phyloP scores from a whole-genome alignment of 1,284 basidiomycete genomes.

The Wolfiporia cocos region DNA sequence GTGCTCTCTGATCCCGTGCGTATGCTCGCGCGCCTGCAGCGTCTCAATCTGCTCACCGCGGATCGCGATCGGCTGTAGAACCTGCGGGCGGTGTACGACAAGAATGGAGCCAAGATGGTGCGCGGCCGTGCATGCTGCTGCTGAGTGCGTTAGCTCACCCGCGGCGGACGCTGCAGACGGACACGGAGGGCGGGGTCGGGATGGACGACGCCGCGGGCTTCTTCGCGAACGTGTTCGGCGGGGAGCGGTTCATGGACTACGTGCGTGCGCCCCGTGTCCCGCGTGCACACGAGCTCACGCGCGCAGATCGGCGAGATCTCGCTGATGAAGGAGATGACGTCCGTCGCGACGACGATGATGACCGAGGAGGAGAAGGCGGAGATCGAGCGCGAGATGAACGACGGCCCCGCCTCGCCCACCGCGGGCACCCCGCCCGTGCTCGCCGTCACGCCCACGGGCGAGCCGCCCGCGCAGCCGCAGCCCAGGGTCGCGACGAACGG shows the following conservation, averaged over 20 bases:
- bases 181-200: constrained; percentile 61
- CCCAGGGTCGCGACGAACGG: background rate
- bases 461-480: constrained; percentile 1
- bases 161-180: constrained; percentile 37
- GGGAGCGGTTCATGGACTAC: constrained; percentile 81
- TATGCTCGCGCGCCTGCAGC: no score
- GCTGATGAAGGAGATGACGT: constrained; percentile 87
- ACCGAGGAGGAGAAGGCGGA: constrained; percentile 90
- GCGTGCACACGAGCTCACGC: no score
- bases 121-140: constrained; percentile 13
- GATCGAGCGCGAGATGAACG: constrained; percentile 69
- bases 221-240: constrained; percentile 90
- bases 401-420: constrained; percentile 19
- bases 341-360: constrained; percentile 74
- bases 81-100: constrained; percentile 88
- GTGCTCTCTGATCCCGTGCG: constrained; percentile 79
- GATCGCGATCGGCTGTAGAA: constrained; percentile 45
- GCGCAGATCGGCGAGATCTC: constrained; percentile 89
- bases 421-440: no score
- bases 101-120: constrained; percentile 87
- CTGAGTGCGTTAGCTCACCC: background rate
- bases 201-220: constrained; percentile 88
- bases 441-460: constrained; percentile 12
- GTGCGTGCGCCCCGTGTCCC: constrained; percentile 39
- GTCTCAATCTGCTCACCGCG: constrained; percentile 8